phyloP scores from a whole-genome alignment of 176 grass and related monocot species.

The Triticum turgidum region DNA sequence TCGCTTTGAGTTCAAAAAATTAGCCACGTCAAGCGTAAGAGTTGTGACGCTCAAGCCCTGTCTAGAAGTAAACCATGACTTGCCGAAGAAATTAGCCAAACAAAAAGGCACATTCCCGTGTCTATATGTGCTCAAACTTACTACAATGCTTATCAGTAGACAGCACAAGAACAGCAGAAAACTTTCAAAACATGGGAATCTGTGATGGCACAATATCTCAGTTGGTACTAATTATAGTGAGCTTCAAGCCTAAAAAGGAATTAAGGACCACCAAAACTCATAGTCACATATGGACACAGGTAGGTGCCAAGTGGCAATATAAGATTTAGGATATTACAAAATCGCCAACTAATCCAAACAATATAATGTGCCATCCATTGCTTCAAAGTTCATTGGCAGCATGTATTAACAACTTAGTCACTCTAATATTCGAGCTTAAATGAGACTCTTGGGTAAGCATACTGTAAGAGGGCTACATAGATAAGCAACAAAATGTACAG shows the following conservation, averaged over 20 bases:
- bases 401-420: not conserved
- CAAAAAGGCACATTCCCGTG: not conserved
- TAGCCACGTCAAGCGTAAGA: not conserved
- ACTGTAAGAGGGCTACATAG: not conserved
- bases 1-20: not conserved
- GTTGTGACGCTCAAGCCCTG: not conserved
- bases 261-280: not conserved
- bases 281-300: not conserved
- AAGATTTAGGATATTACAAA: slow-evolving; percentile 17
- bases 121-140: not conserved
- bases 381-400: slow-evolving; percentile 20
- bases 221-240: slow-evolving; percentile 11
- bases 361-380: slow-evolving; percentile 7
- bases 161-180: not conserved
- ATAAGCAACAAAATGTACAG: not conserved
- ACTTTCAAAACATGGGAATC: not conserved
- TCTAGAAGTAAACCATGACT: not conserved
- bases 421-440: slow-evolving; percentile 1
- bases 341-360: not conserved
- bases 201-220: slow-evolving; percentile 2
- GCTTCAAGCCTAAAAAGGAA: not conserved
- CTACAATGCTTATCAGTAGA: not conserved
- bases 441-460: not conserved
- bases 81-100: slow-evolving; percentile 8
- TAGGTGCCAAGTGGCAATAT: not conserved